Conservation (phyloP, 495 filamentous ascomycete species). For the Penicillium manginii region DNA sequence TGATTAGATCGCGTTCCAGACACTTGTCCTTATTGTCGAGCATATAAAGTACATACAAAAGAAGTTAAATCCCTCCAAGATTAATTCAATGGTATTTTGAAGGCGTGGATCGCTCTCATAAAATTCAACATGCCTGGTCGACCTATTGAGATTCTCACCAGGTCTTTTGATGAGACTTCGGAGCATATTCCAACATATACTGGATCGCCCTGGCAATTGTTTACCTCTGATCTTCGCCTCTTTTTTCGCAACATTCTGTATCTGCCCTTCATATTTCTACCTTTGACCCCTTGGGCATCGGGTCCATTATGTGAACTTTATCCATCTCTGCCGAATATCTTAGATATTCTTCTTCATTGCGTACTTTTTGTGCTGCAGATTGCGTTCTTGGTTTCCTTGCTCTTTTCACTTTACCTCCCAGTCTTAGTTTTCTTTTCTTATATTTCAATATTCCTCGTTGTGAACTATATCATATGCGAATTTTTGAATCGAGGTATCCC, state of each 20-base stretch:
- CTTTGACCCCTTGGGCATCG: slow-evolving; percentile 49
- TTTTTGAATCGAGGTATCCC: slow-evolving; percentile 4
- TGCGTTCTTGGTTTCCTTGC: slow-evolving; percentile 30
- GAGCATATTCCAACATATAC: neutral
- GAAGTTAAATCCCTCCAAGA: no score
- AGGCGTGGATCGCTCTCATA: no score
- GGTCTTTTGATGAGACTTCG: no score
- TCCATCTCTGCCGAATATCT: slow-evolving; percentile 47
- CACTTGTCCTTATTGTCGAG: no score
- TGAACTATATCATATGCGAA: neutral
- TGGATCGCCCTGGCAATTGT: slow-evolving; percentile 27
- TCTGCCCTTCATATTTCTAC: slow-evolving; percentile 52
- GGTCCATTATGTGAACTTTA: slow-evolving; percentile 57
- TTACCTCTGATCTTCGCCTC: slow-evolving; percentile 51
- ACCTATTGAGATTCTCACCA: no score
- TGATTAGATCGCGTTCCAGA: no score
- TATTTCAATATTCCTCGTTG: no score
- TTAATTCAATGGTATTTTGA: no score
- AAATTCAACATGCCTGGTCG: no score
- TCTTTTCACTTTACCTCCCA: slow-evolving; percentile 10
- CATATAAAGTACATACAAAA: no score
- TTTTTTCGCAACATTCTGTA: slow-evolving; percentile 48
- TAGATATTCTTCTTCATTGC: slow-evolving; percentile 52
- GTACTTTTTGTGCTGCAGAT: slow-evolving; percentile 40
- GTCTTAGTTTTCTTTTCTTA: no score